A percentile compares a stretch with the other conserved stretches of the same genome.
Conservation (phyloP, 352 stramenopile species). For the Pythium sp. region DNA sequence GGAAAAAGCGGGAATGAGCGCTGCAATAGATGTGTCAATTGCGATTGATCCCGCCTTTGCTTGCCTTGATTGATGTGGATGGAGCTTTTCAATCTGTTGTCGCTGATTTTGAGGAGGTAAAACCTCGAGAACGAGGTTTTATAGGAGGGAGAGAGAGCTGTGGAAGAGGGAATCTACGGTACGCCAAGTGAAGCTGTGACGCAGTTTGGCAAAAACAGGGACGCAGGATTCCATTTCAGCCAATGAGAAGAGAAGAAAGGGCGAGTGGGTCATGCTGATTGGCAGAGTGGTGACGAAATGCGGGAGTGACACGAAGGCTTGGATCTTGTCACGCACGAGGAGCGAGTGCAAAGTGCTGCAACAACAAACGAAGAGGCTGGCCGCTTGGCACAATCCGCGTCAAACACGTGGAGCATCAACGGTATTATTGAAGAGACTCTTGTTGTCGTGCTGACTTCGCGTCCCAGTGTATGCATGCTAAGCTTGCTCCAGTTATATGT, state of each 20-base stretch:
- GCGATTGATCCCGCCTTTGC: too few relatives aligned
- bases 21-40: background rate
- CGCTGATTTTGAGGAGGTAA: background rate
- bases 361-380: background rate
- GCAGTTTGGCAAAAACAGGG: conserved; percentile 5
- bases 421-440: background rate
- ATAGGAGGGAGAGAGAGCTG: background rate
- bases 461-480: too few relatives aligned
- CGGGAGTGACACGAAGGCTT: background rate
- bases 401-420: background rate
- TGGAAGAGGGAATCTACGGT: background rate
- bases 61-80: too few relatives aligned
- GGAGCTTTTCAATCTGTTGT: too few relatives aligned
- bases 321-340: background rate
- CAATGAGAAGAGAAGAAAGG: background rate
- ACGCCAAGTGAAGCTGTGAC: background rate
- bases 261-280: background rate
- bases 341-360: background rate
- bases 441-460: too few relatives aligned
- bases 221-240: background rate
- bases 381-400: background rate
- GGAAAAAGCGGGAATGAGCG: conserved; percentile 17
- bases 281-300: conserved; percentile 6
- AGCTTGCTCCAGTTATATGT: background rate
- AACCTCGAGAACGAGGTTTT: background rate